These are phyloP conservation scores for Pyrus hybrid DNA, from an alignment of 331 rosid genomes.

Conservation along the genomic window DNA sequence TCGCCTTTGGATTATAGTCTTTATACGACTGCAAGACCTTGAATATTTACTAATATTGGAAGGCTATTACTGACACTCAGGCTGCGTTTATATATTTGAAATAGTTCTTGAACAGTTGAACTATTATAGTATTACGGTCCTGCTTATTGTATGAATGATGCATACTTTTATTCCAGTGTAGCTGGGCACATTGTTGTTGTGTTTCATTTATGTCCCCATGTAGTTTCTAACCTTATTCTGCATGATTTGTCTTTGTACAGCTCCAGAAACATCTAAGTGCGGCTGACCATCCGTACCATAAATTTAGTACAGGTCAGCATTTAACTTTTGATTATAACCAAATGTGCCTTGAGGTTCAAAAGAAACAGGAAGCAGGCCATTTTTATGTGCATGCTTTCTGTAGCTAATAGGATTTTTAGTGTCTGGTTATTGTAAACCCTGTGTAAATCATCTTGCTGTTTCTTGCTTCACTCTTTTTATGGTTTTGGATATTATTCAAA, in stretches of 20 bases:
- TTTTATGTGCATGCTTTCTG: background rate
- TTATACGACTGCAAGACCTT: background rate
- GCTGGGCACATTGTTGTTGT: background rate
- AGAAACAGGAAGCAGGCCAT: background rate
- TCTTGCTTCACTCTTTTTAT: background rate
- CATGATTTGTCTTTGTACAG: constrained; percentile 45
- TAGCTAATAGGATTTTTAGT: background rate
- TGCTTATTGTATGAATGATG: background rate
- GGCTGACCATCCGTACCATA: constrained; percentile 77
- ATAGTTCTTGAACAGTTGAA: background rate
- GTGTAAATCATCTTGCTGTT: background rate
- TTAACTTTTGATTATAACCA: constrained; percentile 6
- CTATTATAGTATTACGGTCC: background rate
- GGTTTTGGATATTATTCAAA: background rate
- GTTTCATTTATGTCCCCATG: background rate
- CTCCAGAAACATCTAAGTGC: constrained; percentile 80
- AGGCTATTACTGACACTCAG: background rate
- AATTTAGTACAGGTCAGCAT: constrained; percentile 78
- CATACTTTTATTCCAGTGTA: background rate
- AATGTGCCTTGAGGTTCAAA: background rate
- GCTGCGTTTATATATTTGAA: background rate
- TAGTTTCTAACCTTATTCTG: constrained; percentile 1
- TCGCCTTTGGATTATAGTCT: constrained; percentile 8
- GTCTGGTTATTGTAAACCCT: background rate
- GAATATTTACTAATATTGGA: background rate